Evolutionary conservation across 208 protist genomes (phyloP), one percentile per base, ranked within the genome.

Genomic region (Trypanosoma grayi): DNA sequence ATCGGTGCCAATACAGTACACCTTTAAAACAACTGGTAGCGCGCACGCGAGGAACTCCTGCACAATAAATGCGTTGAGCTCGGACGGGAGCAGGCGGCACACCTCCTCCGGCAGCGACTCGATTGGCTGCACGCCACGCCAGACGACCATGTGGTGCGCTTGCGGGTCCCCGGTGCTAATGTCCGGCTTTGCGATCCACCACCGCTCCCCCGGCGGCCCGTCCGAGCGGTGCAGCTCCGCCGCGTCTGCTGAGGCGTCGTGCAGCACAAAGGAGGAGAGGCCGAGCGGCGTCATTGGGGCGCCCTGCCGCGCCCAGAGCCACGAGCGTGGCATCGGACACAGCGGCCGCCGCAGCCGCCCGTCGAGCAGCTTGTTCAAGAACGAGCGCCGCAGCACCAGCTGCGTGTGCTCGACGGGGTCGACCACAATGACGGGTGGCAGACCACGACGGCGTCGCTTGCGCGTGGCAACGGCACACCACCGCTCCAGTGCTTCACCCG

Each of bases 171-270:
- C 87, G 18, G 77, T 94, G 63, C 79, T 76, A 44, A 92, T 62
- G 54, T 94, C 78, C 10, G 87, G 71, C 66, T 94, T 94, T 27
- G 73, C 75, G 36, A 94, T 86, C 83, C 87, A 90, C 80, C 81
- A 94, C 25, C 24, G 58, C 18, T 50, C 63, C 4, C 50, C 40
- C 16, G 55, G 57, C 9, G 50, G 27, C 9, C 64, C 65, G 50
- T 54, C 68, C 14, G 62, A 64, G 34, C 20, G 8, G 8, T 52
- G 40, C 7, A 39, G n/a, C 31, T 27, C 53, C 9, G 25, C 20
- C 18, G 7, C 14, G 7, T 48, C 37, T 20, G 3, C 10, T n/a
- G 4, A 3, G 20, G 10, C 24, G 37, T 66, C 59, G 2, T 30
- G 34, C 1, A 72, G 18, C 0, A 34, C 14, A 48, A 73, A 62